A percentile compares a stretch with the other conserved stretches of the same genome.
Conservation (phyloP, 768 basidiomycete genomes). For the Lanmaoa pseudosensibilis region DNA sequence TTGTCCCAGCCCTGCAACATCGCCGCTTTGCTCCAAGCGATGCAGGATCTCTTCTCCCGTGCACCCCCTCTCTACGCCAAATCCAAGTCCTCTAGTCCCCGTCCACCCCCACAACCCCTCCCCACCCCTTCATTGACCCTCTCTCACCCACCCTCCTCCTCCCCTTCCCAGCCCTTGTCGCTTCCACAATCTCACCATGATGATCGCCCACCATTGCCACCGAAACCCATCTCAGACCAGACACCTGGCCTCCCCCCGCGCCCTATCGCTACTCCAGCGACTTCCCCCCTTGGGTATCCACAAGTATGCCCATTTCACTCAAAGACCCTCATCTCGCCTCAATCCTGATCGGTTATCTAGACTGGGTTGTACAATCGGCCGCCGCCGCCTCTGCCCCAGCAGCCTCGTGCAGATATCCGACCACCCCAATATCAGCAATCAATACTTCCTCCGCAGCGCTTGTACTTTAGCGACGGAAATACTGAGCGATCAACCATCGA, state of each 20-base stretch:
- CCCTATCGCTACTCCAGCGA: conserved; percentile 11
- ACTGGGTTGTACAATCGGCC: conserved; percentile 34
- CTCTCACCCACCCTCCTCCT: conserved; percentile 19
- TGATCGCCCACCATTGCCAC: conserved; percentile 41
- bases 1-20: conserved; percentile 69
- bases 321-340: background rate
- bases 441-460: conserved; percentile 15
- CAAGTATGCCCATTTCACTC: conserved; percentile 22
- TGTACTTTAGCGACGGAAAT: conserved; percentile 20
- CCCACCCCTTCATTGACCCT: conserved; percentile 15
- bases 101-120: conserved; percentile 23
- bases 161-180: conserved; percentile 20
- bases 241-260: conserved; percentile 14
- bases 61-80: conserved; percentile 91
- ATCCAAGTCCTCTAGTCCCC: conserved; percentile 43
- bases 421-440: conserved; percentile 32
- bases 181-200: conserved; percentile 18
- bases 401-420: conserved; percentile 19
- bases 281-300: conserved; percentile 6
- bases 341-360: conserved; percentile 13
- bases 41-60: conserved; percentile 81
- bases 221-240: conserved; percentile 34
- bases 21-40: conserved; percentile 66
- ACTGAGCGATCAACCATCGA: conserved; percentile 18
- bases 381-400: conserved; percentile 36